These are phyloP conservation scores for Oropetium thomaeum DNA, from an alignment of 176 grass and related monocot species.

Conservation along the genomic window DNA sequence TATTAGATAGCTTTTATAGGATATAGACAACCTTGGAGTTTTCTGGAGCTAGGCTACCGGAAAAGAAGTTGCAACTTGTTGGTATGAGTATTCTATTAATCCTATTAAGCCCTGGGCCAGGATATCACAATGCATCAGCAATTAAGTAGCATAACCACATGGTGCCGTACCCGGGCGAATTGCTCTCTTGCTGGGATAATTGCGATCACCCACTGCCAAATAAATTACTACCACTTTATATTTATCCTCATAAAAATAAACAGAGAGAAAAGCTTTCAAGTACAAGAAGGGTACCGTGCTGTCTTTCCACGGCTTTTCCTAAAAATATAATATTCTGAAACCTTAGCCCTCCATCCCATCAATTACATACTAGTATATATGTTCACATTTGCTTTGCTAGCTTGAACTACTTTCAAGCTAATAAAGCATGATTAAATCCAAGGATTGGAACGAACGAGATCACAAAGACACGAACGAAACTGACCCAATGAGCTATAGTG, in stretches of 20 bases:
- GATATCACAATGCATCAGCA: too few species aligned
- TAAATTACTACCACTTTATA: neutral
- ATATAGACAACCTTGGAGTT: too few species aligned
- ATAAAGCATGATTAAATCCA: constrained; percentile 21
- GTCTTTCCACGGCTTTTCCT: neutral
- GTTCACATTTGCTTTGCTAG: constrained; percentile 7
- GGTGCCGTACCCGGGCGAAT: neutral
- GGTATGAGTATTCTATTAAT: too few species aligned
- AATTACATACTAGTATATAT: constrained; percentile 30
- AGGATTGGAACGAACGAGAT: neutral
- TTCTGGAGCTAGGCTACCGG: too few species aligned
- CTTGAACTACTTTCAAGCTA: constrained; percentile 32
- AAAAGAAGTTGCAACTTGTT: too few species aligned
- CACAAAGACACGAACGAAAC: neutral
- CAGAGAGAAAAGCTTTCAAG: constrained; percentile 26
- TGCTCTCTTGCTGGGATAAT: neutral
- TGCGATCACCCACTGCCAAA: neutral
- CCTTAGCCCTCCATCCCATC: constrained; percentile 18
- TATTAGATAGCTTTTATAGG: too few species aligned
- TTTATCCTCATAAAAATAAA: neutral
- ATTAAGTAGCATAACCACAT: neutral
- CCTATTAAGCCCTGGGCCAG: too few species aligned
- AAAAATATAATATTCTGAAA: constrained; percentile 1
- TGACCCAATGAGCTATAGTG: neutral
- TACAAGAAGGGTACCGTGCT: constrained; percentile 33